Base-by-base conservation (phyloP, 2,329 filamentous ascomycete genomes). In the Apiospora sp. region DNA sequence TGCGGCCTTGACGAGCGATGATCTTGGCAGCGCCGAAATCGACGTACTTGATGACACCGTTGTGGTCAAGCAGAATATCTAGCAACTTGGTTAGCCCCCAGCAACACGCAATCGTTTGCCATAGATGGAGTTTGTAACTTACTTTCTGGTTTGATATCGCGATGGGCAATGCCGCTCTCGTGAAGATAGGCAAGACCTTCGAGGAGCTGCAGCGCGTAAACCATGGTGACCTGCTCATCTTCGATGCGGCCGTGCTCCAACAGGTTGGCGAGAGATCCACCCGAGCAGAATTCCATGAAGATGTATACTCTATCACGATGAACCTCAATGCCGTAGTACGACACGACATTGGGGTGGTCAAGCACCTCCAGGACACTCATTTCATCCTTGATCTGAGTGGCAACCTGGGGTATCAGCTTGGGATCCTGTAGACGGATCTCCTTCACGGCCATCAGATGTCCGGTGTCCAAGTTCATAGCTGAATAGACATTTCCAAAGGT, bases 231-330 rank as follows among this genome's bases (percentile, higher is more conserved):
- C 72, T 95, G 96, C 82, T 99, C 96, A 80, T 98, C 97, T 84
- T 98, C 96, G 75, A 99, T 98, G 54, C 96, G 93, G 16, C 96
- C 96, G 80, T 99, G 96, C 82, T 99, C 96, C 58, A 99, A 87
- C 70, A 99, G 86, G 69, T 90, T 93, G 58, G 96, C 95, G 68
- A 99, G 87, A 22, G 96, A 98, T 27, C 96, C 96, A 70, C 96
- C 96, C 5, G 95, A 97, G 82, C 96, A 99, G 83, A 97, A 98
- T 83, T 99, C 96, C 96, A 99, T 99, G 82, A 99, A 99, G 77
- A 99, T 98, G 83, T 98, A 99, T n/a, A 99, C 96, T 80, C 98
- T 96, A 86, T 99, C 96, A 75, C 96, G 91, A 83, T 99, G 96
- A 3, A 98, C 96, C 82, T 99, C 96, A 79, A 99, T 98, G 73